Evolutionary conservation across 2,329 filamentous ascomycete genomes (phyloP).

Genomic region (Fusarium torreyae): DNA sequence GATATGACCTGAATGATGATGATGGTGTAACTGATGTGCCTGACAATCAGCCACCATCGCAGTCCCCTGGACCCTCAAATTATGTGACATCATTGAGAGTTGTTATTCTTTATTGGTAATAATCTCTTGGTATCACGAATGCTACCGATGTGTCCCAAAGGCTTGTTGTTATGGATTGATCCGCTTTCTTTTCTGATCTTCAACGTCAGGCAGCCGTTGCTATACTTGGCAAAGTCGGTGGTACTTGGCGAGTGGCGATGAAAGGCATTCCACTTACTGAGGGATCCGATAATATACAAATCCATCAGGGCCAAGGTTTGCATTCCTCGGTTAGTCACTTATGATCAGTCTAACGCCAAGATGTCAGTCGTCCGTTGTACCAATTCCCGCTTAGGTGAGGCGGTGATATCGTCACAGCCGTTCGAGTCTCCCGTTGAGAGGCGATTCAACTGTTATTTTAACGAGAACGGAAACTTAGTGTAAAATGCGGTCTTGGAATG

Average conservation of each 20-base stretch:
- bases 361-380: too few species aligned
- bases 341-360: not conserved
- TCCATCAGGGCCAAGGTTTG: accelerated
- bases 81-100: not conserved
- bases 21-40: not conserved
- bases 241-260: accelerated
- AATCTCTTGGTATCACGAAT: too few species aligned
- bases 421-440: not conserved
- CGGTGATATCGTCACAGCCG: not conserved
- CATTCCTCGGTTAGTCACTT: not conserved
- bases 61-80: slow-evolving; percentile 2
- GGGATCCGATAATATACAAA: not conserved
- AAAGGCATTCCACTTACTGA: accelerated
- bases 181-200: not conserved
- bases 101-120: not conserved
- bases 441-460: not conserved
- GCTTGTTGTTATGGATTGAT: too few species aligned
- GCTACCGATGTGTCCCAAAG: too few species aligned
- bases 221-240: not conserved
- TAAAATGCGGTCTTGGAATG: not conserved
- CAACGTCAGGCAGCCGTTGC: too few species aligned
- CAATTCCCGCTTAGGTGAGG: not conserved
- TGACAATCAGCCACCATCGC: not conserved
- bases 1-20: not conserved
- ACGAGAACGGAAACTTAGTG: not conserved